Percentiles rank a stretch among this genome's conserved stretches.
Evolutionary conservation across 768 basidiomycete species (phyloP).

Genomic region (Mycena crocata): DNA sequence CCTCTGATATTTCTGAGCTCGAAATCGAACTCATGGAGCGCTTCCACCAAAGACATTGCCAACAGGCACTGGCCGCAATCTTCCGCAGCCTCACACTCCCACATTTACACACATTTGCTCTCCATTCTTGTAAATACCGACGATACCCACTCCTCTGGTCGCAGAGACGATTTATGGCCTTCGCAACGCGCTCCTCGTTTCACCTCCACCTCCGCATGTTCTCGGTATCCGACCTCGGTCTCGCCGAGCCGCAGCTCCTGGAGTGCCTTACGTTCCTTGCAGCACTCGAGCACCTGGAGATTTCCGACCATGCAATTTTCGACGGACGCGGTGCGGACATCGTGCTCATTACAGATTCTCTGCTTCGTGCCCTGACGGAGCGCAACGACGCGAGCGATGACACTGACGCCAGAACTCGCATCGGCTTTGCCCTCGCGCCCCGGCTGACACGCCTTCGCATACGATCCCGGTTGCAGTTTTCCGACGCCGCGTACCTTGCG

Average conservation of each 20-base stretch:
- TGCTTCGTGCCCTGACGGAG: not conserved
- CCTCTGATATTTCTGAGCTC: not conserved
- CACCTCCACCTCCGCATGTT: not conserved
- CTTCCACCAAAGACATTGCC: not conserved
- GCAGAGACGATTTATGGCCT: not conserved
- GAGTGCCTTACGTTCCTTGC: not conserved
- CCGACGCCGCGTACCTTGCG: not conserved
- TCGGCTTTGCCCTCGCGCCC: no score
- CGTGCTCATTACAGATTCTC: not conserved
- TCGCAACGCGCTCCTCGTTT: constrained; percentile 8
- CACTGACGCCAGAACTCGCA: no score
- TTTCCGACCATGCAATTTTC: not conserved
- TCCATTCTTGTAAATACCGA: not conserved
- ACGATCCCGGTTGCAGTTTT: not conserved
- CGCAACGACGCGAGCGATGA: not conserved
- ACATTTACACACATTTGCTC: not conserved
- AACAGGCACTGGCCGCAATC: not conserved
- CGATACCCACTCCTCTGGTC: not conserved
- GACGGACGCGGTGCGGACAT: not conserved
- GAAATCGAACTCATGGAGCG: not conserved
- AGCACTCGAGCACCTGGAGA: not conserved
- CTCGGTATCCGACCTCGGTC: not conserved
- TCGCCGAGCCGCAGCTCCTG: not conserved
- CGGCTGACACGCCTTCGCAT: not conserved
- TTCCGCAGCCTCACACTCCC: not conserved